Evolutionary conservation across 2,329 filamentous ascomycete genomes (phyloP), one percentile per base, ranked within the genome.

Genomic region (Zarea fungicola): DNA sequence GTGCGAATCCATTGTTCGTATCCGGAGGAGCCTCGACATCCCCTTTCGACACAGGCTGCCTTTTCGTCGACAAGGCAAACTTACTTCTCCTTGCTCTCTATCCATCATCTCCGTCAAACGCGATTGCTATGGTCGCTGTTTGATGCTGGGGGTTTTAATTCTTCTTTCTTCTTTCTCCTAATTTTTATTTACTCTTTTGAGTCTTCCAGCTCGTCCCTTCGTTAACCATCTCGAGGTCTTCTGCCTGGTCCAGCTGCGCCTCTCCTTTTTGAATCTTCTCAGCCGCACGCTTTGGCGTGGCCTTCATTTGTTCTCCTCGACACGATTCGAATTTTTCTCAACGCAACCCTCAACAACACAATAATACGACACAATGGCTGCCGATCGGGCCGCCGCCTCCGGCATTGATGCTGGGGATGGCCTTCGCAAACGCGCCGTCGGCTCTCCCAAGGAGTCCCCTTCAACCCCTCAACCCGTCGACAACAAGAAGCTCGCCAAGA

Each of bases 331-430:
- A n/a, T n/a, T 11, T 32, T 35, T 48, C 26, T 13, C 19, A 18
- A 39, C 9, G 4, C 16, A 29, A 26, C 2, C 14, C 18, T 25
- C 21, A 28, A 6, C n/a, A 13, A n/a, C 28, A 39, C 31, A 6
- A 26, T 32, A 19, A 42, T 36, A 36, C 11, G 35, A 19, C 31
- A 58, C 48, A 60, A 82, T 82, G 78, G 75, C 77, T 59, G 70
- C 72, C 61, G 72, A 75, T 50, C 76, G 73, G 66, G 72, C 75
- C 62, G 70, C 73, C 60, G 79, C 76, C 65, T 81, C 81, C 32
- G 81, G 81, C 67, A 75, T 77, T 60, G 79, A 83, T 58, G 65
- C 75, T 50, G 72, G 71, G 59, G 76, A 83, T 58, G 73, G 74
- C 55, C 71, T 78, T 53, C 74, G 81, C 58, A 70, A 80, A 60